Conservation (phyloP, 805 yeast genomes). For the Suhomyces sp. region DNA sequence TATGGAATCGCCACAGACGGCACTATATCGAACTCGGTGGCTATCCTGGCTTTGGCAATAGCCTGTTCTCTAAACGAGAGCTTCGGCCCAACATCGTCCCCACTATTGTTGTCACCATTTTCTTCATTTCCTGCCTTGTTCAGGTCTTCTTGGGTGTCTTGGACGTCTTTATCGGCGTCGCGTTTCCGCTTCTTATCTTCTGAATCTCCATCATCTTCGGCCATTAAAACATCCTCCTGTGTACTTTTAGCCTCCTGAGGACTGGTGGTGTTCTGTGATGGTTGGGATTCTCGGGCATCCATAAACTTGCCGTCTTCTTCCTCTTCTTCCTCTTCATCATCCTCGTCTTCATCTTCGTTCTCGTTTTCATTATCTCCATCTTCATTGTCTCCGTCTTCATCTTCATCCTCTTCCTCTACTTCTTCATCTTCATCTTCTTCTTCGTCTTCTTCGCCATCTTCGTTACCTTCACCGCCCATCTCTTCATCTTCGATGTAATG, state of each 20-base stretch:
- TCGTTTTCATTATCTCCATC: conserved; percentile 17
- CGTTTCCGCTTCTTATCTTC: conserved; percentile 6
- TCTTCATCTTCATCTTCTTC: conserved; percentile 20
- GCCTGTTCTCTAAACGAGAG: conserved; percentile 24
- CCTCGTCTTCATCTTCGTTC: conserved; percentile 12
- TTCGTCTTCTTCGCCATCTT: conserved; percentile 17
- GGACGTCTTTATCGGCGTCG: neutral
- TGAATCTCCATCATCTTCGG: conserved; percentile 12
- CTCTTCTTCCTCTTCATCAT: conserved; percentile 14
- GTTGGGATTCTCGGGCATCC: conserved; percentile 8
- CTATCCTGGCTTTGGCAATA: conserved; percentile 44
- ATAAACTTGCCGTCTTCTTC: conserved; percentile 13
- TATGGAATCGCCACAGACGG: conserved; percentile 91
- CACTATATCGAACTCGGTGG: conserved; percentile 62
- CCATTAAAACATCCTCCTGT: conserved; percentile 17
- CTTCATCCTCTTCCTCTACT: conserved; percentile 12
- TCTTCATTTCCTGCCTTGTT: conserved; percentile 3
- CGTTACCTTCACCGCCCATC: conserved; percentile 18
- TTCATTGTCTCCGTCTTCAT: conserved; percentile 14
- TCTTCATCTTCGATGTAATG: conserved; percentile 6
- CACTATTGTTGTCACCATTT: conserved; percentile 1
- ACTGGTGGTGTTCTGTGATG: neutral
- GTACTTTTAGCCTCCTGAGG: conserved; percentile 15
- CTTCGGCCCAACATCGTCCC: conserved; percentile 1
- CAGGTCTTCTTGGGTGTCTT: conserved; percentile 3